These are phyloP conservation scores for Coemansia sp. DNA, from an alignment of 192 early-diverging fungal genomes.

Conservation along the genomic window DNA sequence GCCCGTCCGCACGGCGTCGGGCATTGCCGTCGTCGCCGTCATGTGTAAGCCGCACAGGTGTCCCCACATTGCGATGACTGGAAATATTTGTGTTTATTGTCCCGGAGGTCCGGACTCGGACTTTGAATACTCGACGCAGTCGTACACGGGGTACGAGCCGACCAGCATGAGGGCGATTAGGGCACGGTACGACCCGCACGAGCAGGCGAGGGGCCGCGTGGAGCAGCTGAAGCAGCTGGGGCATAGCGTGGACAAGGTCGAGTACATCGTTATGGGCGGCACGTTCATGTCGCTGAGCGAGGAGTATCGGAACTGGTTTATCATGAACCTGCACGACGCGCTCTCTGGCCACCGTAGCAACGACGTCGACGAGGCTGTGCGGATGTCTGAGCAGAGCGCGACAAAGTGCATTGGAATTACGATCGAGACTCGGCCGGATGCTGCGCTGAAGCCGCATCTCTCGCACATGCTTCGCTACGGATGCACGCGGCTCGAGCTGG, in stretches of 20 bases:
- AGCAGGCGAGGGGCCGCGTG: conserved; percentile 90
- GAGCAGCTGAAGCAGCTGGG: conserved; percentile 93
- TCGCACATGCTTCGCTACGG: conserved; percentile 99
- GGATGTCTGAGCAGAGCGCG: conserved; percentile 92
- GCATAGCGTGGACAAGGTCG: conserved; percentile 96
- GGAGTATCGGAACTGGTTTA: conserved; percentile 98
- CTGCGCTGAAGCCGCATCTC: conserved; percentile 96
- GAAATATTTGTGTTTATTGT: conserved; percentile 98
- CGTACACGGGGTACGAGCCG: conserved; percentile 99
- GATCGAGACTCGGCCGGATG: conserved; percentile 98
- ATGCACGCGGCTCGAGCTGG: conserved; percentile 96
- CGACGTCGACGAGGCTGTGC: conserved; percentile 96
- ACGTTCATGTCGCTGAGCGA: conserved; percentile 97
- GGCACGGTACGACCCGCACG: conserved; percentile 96
- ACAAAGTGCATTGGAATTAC: conserved; percentile 99
- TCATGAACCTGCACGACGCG: conserved; percentile 93
- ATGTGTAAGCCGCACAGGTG: conserved; percentile 86
- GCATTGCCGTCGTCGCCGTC: conserved; percentile 48
- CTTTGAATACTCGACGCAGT: conserved; percentile 99
- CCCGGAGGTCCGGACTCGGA: conserved; percentile 99
- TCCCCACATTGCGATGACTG: conserved; percentile 99
- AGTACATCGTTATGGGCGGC: conserved; percentile 99
- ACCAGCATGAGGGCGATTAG: conserved; percentile 98
- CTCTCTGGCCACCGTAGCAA: conserved; percentile 87
- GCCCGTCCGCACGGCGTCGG: conserved; percentile 89